Percentiles rank a stretch among this genome's conserved stretches.
Evolutionary conservation across 2,329 filamentous ascomycete species (phyloP).

Genomic region (Verticillium tricorpus): DNA sequence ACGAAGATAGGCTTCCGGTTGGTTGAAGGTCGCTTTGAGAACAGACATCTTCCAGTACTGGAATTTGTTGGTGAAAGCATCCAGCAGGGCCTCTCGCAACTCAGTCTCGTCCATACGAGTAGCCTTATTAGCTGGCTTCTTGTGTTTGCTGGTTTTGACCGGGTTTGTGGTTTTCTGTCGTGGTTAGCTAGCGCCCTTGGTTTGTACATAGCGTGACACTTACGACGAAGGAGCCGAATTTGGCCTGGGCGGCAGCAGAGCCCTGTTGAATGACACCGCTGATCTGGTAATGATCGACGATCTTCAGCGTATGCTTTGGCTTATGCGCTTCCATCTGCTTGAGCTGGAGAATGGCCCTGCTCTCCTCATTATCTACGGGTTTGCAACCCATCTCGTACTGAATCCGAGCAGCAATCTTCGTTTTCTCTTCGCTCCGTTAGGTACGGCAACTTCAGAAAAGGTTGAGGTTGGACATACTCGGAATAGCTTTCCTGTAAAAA

Average conservation of each 20-base stretch:
- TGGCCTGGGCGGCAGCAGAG: conserved; percentile 44
- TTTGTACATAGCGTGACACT: conserved; percentile 21
- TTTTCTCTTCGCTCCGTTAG: conserved; percentile 60
- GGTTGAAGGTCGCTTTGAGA: conserved; percentile 49
- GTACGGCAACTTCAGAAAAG: not conserved
- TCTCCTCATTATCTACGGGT: conserved; percentile 31
- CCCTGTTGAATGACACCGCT: conserved; percentile 55
- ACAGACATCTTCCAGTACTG: conserved; percentile 64
- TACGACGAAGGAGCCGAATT: conserved; percentile 54
- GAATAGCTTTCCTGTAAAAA: conserved; percentile 67
- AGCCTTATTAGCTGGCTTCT: conserved; percentile 74
- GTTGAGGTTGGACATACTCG: conserved; percentile 50
- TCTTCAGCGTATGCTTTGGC: conserved; percentile 43
- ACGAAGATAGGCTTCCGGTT: conserved; percentile 91
- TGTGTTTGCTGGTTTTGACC: conserved; percentile 44
- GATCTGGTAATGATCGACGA: conserved; percentile 45
- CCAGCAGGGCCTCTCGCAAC: conserved; percentile 79
- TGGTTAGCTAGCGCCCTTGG: conserved; percentile 6
- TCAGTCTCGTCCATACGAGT: conserved; percentile 87
- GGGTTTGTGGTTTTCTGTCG: conserved; percentile 44
- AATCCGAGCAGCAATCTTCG: conserved; percentile 67
- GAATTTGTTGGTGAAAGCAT: conserved; percentile 71
- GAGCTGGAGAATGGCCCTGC: conserved; percentile 26
- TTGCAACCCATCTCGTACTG: conserved; percentile 64
- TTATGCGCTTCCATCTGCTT: conserved; percentile 40